A percentile compares a stretch with the other conserved stretches of the same genome.
Conservation (phyloP, 768 basidiomycete species). For the Hygrocybe coccinea region DNA sequence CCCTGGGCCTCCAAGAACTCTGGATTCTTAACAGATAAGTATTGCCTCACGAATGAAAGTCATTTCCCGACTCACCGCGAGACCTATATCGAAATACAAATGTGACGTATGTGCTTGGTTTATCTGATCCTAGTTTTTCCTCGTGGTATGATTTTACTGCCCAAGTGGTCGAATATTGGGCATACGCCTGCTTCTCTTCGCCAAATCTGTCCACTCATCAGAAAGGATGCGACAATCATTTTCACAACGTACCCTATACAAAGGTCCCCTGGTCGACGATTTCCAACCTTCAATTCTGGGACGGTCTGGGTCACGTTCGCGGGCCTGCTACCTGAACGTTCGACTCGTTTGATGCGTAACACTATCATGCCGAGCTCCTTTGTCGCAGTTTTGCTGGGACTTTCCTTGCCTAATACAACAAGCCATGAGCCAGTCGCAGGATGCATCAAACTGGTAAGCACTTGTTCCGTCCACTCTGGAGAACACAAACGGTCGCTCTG, state of each 20-base stretch:
- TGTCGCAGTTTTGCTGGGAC: not conserved
- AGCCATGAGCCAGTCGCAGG: not conserved
- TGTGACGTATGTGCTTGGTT: constrained; percentile 51
- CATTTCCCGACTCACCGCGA: constrained; percentile 34
- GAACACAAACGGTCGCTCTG: constrained; percentile 62
- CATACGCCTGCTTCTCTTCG: constrained; percentile 32
- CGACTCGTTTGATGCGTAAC: constrained; percentile 46
- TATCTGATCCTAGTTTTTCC: constrained; percentile 22
- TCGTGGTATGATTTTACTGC: constrained; percentile 44
- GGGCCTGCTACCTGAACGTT: constrained; percentile 31
- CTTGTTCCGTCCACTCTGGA: constrained; percentile 37
- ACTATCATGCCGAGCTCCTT: constrained; percentile 51
- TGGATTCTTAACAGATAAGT: constrained; percentile 12
- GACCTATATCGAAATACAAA: constrained; percentile 66
- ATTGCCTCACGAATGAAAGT: no score
- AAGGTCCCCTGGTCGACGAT: constrained; percentile 40
- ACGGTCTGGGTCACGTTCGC: constrained; percentile 41
- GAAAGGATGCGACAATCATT: not conserved
- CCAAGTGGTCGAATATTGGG: constrained; percentile 52
- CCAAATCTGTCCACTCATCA: constrained; percentile 42
- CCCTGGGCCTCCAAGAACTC: constrained; percentile 51
- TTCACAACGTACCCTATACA: constrained; percentile 41
- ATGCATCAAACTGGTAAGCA: constrained; percentile 18
- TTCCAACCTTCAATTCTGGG: constrained; percentile 32
- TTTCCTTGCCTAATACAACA: not conserved